A percentile compares a stretch with the other conserved stretches of the same genome.
Evolutionary conservation across 1,284 basidiomycete species (phyloP).

Genomic region (Mixia osmundae): DNA sequence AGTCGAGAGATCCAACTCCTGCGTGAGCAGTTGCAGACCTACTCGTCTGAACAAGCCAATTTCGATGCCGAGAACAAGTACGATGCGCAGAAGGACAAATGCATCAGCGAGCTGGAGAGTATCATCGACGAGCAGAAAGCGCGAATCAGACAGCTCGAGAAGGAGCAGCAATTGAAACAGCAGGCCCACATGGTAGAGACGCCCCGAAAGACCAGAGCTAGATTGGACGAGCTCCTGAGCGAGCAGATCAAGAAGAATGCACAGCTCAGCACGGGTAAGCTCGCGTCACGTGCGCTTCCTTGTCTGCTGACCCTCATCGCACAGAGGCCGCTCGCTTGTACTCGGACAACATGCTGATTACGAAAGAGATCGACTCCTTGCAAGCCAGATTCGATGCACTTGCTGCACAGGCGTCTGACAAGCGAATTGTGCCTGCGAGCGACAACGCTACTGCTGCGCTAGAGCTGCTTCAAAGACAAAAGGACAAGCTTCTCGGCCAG

Average conservation of each 20-base stretch:
- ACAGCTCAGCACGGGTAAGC: conserved; percentile 5
- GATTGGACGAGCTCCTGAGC: conserved; percentile 4
- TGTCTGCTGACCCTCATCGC: no score
- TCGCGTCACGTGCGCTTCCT: no score
- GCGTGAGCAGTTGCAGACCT: conserved; percentile 13
- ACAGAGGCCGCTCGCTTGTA: conserved; percentile 25
- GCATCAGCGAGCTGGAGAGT: conserved; percentile 14
- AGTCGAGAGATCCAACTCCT: conserved; percentile 4
- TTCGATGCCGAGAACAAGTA: conserved; percentile 13
- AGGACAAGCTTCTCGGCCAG: conserved; percentile 28
- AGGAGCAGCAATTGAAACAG: not conserved
- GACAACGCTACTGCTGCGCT: no score
- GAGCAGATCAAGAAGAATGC: conserved; percentile 13
- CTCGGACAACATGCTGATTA: conserved; percentile 33
- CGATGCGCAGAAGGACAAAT: conserved; percentile 17
- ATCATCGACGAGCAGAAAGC: conserved; percentile 5
- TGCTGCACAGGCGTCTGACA: no score
- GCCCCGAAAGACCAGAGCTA: not conserved
- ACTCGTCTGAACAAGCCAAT: conserved; percentile 16
- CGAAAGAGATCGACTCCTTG: no score
- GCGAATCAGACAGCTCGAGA: not conserved
- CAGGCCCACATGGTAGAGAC: conserved; percentile 15
- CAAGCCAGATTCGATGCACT: no score
- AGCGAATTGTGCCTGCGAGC: no score
- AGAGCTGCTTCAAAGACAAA: conserved; percentile 39